Conservation (phyloP, 208 protist genomes). For the Endotrypanum monterogeii region DNA sequence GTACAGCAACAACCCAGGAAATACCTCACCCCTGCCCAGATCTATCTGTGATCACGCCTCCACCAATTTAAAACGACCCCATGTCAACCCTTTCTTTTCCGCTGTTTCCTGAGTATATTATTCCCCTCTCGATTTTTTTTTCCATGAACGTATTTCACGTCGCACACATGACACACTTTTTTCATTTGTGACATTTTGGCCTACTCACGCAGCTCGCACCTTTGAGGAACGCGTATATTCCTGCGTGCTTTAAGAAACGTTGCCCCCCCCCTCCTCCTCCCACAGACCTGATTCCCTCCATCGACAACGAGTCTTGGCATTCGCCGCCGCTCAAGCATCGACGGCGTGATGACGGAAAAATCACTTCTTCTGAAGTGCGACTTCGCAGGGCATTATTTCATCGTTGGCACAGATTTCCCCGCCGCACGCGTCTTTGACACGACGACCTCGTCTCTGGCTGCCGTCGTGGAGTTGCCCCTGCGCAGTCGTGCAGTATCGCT, state of each 20-base stretch:
- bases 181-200: constrained; percentile 9
- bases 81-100: not conserved
- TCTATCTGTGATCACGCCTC: not conserved
- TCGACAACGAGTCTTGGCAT: no score
- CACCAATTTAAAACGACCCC: not conserved
- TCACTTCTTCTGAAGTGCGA: constrained; percentile 69
- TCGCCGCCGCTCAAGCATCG: not conserved
- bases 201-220: not conserved
- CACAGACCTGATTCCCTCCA: not conserved
- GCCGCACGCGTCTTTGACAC: constrained; percentile 82
- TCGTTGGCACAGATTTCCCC: constrained; percentile 79
- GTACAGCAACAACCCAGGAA: not conserved
- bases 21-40: no score
- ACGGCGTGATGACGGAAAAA: constrained; percentile 65
- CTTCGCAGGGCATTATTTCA: constrained; percentile 53
- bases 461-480: constrained; percentile 56
- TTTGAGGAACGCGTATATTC: not conserved
- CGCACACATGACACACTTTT: not conserved
- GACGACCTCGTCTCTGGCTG: constrained; percentile 41
- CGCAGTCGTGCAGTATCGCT: constrained; percentile 43
- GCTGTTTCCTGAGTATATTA: not conserved
- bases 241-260: not conserved
- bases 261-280: not conserved
- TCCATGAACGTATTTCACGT: not conserved
- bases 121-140: not conserved